Base-by-base conservation (phyloP, 352 stramenopile species). In the Phytophthora foliorum region DNA sequence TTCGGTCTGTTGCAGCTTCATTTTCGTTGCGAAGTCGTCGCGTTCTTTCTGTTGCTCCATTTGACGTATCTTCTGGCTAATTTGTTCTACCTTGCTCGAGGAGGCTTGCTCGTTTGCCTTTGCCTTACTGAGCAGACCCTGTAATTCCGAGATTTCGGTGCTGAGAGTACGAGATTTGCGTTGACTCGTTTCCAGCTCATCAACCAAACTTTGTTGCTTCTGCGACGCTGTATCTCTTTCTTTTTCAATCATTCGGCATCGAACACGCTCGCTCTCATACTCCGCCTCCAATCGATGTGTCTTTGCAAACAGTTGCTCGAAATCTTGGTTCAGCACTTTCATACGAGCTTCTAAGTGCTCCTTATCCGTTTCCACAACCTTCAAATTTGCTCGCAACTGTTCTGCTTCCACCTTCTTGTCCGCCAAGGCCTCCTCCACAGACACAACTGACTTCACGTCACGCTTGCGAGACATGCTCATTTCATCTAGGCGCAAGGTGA, bases 381-480 rank as follows among this genome's bases (percentile, higher is more conserved):
- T 78, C 11, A 81, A 59, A 25, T 57, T 76, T 11, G 62, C 70
- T 25, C 78, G 71, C 2, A 89, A 67, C 41, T 87, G 76, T 46
- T 89, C 81, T 6, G 81, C 72, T 55, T 91, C 83, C 62, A 78
- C 72, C 29, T 81, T 84, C 27, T 78, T 77, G 41, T 81, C 77
- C 5, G 60, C 68, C 3, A 80, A 44, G 24, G 63, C 45, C 22
- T 60, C 64, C 44, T 69, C 59, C 2, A 52, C 53, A 5, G 61
- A 69, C 4, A 59, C 49, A 17, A 59, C 61, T 6, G 54, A 64
- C 22, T 69, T 75, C 27, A 71, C 67, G 11, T 71, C 53, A 17
- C 63, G 46, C 27, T 67, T 69, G 13, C 55, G 53, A 49, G 61
- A 67, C 19, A 55, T 36, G 19, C 55, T 72, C 44, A 76, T 41